These are phyloP conservation scores for Aspergillus sojae DNA, from an alignment of 2,329 filamentous ascomycete species.

Conservation along the genomic window DNA sequence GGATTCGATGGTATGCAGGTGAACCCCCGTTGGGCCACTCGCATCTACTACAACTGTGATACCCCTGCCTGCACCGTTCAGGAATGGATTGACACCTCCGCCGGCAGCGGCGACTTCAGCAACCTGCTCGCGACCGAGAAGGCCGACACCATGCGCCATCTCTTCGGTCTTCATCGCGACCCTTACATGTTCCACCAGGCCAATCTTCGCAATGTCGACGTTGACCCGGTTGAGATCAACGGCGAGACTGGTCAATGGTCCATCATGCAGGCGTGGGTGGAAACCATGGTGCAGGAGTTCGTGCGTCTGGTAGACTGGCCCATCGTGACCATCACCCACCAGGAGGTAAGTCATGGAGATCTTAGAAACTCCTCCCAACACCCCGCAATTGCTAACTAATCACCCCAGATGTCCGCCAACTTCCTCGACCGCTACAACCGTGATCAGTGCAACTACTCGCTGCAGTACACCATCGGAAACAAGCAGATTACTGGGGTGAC, in stretches of 20 bases:
- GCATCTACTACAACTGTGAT: conserved; percentile 68
- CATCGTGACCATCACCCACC: conserved; percentile 58
- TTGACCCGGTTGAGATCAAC: conserved; percentile 52
- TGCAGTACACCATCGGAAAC: conserved; percentile 50
- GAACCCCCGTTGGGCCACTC: conserved; percentile 62
- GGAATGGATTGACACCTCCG: conserved; percentile 64
- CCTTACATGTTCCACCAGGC: conserved; percentile 68
- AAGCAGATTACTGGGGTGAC: conserved; percentile 55
- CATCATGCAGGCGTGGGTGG: conserved; percentile 61
- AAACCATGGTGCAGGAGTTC: conserved; percentile 57
- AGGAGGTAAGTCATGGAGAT: conserved; percentile 45
- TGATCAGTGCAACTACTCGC: conserved; percentile 55
- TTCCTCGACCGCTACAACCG: conserved; percentile 59
- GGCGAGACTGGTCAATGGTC: conserved; percentile 51
- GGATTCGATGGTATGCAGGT: conserved; percentile 60
- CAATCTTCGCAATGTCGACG: conserved; percentile 58
- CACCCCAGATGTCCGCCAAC: conserved; percentile 43
- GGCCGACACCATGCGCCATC: conserved; percentile 57
- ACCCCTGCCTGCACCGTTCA: conserved; percentile 57
- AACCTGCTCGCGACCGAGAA: conserved; percentile 56
- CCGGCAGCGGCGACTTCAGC: conserved; percentile 56
- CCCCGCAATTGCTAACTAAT: not conserved
- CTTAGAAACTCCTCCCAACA: not conserved
- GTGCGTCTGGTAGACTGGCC: conserved; percentile 58
- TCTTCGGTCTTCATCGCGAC: conserved; percentile 59